Evolutionary conservation across 306 rosid genomes (phyloP).

Genomic region (Rosa persica): DNA sequence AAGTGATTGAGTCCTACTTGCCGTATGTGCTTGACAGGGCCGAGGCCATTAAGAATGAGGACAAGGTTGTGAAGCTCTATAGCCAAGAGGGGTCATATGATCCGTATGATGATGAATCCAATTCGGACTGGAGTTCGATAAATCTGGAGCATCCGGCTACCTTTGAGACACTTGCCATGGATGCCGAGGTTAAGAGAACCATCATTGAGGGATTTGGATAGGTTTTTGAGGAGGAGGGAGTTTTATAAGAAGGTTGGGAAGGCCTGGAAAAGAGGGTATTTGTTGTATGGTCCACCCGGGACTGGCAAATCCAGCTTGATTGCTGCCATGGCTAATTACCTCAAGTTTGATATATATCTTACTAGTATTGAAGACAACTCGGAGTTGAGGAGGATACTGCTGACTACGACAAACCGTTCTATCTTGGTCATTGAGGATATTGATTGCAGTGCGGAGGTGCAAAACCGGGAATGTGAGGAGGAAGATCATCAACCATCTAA

Average conservation of each 20-base stretch:
- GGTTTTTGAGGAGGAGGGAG: slow-evolving; percentile 32
- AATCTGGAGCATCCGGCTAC: slow-evolving; percentile 39
- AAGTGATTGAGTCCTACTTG: no score
- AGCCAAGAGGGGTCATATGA: background rate
- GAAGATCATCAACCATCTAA: background rate
- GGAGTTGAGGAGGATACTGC: slow-evolving; percentile 25
- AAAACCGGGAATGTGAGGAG: background rate
- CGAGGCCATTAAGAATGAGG: slow-evolving; percentile 5
- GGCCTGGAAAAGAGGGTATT: slow-evolving; percentile 48
- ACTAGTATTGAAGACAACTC: slow-evolving; percentile 20
- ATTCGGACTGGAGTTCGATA: slow-evolving; percentile 31
- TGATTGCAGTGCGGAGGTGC: slow-evolving; percentile 22
- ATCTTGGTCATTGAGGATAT: slow-evolving; percentile 48
- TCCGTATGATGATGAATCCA: background rate
- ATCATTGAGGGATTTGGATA: slow-evolving; percentile 28
- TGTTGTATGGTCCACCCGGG: slow-evolving; percentile 45
- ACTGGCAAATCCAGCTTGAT: slow-evolving; percentile 38
- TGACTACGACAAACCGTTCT: slow-evolving; percentile 35
- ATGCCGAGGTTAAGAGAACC: slow-evolving; percentile 19
- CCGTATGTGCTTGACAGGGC: slow-evolving; percentile 24
- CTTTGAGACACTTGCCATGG: slow-evolving; percentile 39
- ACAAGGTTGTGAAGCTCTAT: slow-evolving; percentile 29
- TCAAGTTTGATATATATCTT: slow-evolving; percentile 37
- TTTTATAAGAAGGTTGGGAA: slow-evolving; percentile 39
- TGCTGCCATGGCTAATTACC: slow-evolving; percentile 47